Conservation (phyloP, 1,284 basidiomycete species). For the Ceratobasidium sp. region DNA sequence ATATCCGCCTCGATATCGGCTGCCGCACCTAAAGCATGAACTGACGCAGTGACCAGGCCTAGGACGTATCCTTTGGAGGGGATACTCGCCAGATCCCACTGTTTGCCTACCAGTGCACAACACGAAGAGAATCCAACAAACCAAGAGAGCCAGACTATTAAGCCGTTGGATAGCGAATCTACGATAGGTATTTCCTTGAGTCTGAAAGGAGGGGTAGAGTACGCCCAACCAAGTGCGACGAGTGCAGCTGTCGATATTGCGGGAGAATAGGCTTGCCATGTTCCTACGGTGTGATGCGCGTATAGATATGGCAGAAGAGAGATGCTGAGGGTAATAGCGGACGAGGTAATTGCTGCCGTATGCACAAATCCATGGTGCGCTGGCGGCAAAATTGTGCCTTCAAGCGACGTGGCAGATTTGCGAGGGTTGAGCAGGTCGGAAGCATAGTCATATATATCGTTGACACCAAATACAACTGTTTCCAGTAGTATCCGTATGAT, state of each 20-base stretch:
- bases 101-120: slow-evolving; percentile 29
- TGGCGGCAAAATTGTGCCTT: slow-evolving; percentile 52
- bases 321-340: slow-evolving; percentile 48
- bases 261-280: slow-evolving; percentile 23
- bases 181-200: slow-evolving; percentile 53
- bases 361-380: slow-evolving; percentile 51
- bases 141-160: slow-evolving; percentile 52
- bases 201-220: slow-evolving; percentile 53
- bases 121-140: slow-evolving; percentile 51
- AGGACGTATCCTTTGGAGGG: slow-evolving; percentile 51
- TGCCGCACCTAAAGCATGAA: slow-evolving; percentile 53
- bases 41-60: slow-evolving; percentile 51
- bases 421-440: slow-evolving; percentile 53
- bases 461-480: slow-evolving; percentile 54
- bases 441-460: slow-evolving; percentile 54
- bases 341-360: slow-evolving; percentile 50
- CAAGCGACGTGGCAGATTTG: slow-evolving; percentile 51
- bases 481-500: background rate
- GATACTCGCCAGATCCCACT: slow-evolving; percentile 31
- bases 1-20: slow-evolving; percentile 53
- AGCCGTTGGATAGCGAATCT: slow-evolving; percentile 53
- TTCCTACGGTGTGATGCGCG: background rate
- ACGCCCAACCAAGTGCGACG: slow-evolving; percentile 53
- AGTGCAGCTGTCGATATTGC: slow-evolving; percentile 46
- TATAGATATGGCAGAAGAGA: slow-evolving; percentile 43